A percentile compares a stretch with the other conserved stretches of the same genome.
Conservation (phyloP, 345 rosid genomes). For the Carallia brachiata region DNA sequence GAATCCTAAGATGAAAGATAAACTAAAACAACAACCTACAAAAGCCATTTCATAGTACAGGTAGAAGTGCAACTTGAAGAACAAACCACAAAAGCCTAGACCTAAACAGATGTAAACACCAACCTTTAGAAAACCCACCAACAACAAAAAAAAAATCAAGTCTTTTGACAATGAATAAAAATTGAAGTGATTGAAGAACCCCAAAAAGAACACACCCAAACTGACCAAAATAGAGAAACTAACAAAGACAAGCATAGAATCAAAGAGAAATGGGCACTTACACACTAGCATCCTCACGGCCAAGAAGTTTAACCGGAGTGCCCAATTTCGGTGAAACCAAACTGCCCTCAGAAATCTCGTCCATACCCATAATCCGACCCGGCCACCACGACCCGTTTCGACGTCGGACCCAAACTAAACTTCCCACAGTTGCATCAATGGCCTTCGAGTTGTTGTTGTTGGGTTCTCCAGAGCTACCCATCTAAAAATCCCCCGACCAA, state of each 20-base stretch:
- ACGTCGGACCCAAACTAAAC: constrained; percentile 96
- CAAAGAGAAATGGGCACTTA: constrained; percentile 41
- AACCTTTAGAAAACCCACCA: no score
- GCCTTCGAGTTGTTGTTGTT: constrained; percentile 35
- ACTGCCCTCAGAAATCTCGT: constrained; percentile 70
- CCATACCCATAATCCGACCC: constrained; percentile 69
- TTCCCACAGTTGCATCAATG: constrained; percentile 82
- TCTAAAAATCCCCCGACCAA: constrained; percentile 30
- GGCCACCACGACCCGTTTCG: constrained; percentile 99
- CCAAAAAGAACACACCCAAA: background rate
- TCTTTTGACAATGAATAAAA: background rate
- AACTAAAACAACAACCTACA: background rate
- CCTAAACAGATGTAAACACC: no score
- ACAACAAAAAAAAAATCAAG: no score
- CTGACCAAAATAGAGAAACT: background rate
- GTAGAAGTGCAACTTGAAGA: background rate
- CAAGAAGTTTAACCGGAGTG: constrained; percentile 93
- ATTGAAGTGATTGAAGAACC: background rate
- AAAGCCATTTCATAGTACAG: background rate
- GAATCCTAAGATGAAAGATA: background rate
- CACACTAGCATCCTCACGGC: constrained; percentile 95
- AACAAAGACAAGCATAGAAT: background rate
- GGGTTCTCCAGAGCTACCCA: constrained; percentile 73
- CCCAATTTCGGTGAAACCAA: constrained; percentile 81
- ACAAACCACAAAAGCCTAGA: background rate